phyloP scores from a whole-genome alignment of 441 rosid species.

The Populus hybrid region DNA sequence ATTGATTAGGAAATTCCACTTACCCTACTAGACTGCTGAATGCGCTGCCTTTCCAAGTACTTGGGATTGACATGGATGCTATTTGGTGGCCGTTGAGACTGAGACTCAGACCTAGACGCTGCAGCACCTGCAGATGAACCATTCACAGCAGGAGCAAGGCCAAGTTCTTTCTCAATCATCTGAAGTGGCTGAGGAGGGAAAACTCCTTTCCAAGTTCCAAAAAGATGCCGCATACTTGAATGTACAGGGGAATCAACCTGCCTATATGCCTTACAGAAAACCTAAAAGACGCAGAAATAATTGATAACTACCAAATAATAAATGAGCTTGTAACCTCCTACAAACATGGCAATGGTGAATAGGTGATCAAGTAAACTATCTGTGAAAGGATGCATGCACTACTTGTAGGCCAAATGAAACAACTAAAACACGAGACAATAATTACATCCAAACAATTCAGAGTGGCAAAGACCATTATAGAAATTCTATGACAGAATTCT shows the following conservation, averaged over 20 bases:
- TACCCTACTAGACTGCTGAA: constrained; percentile 88
- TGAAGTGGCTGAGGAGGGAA: constrained; percentile 82
- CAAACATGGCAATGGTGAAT: not conserved
- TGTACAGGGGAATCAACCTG: constrained; percentile 82
- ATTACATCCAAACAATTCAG: not conserved
- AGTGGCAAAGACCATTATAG: not conserved
- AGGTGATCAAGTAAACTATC: not conserved
- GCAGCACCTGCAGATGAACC: constrained; percentile 58
- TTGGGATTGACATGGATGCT: constrained; percentile 99
- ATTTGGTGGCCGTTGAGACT: constrained; percentile 68
- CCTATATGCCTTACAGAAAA: constrained; percentile 85
- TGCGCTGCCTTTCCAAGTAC: constrained; percentile 88
- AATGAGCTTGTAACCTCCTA: not conserved
- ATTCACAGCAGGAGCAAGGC: constrained; percentile 62
- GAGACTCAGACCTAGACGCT: constrained; percentile 63
- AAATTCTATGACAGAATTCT: not conserved
- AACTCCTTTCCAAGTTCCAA: constrained; percentile 99
- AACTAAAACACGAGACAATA: not conserved
- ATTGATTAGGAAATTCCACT: constrained; percentile 25
- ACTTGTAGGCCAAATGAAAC: not conserved
- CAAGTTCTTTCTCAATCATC: constrained; percentile 87
- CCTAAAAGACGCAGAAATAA: constrained; percentile 37
- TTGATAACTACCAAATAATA: constrained; percentile 1
- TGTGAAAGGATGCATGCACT: not conserved
- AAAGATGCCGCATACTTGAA: constrained; percentile 91